These are phyloP conservation scores for Tuber umbilicatum DNA, from an alignment of 495 filamentous ascomycete genomes.

Conservation along the genomic window DNA sequence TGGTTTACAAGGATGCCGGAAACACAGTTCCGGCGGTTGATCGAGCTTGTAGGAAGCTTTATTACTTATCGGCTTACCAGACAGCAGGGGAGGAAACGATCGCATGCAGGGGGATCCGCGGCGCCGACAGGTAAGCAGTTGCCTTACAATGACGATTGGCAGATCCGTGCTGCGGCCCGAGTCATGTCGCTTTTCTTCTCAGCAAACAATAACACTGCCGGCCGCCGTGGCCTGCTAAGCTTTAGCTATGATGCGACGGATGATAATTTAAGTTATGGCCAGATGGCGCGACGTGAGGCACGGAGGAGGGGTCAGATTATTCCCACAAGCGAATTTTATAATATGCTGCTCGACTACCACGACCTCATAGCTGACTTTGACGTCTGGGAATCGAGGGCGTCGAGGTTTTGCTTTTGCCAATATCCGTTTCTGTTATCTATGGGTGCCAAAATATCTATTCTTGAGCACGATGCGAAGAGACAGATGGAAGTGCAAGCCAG, in stretches of 20 bases:
- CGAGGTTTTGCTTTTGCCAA: slow-evolving; percentile 84
- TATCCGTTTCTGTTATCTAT: slow-evolving; percentile 93
- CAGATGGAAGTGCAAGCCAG: slow-evolving; percentile 89
- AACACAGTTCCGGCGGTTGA: slow-evolving; percentile 60
- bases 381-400: slow-evolving; percentile 68
- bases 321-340: slow-evolving; percentile 80
- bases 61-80: slow-evolving; percentile 73
- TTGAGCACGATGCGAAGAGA: slow-evolving; percentile 81
- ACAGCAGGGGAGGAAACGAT: slow-evolving; percentile 59
- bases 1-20: slow-evolving; percentile 75
- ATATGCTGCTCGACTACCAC: slow-evolving; percentile 73
- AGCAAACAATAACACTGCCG: slow-evolving; percentile 61
- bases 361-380: slow-evolving; percentile 86
- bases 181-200: slow-evolving; percentile 78
- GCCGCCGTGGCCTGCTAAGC: slow-evolving; percentile 41
- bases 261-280: slow-evolving; percentile 34
- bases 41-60: slow-evolving; percentile 72
- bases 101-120: slow-evolving; percentile 7
- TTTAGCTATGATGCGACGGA: not conserved
- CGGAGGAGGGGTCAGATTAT: slow-evolving; percentile 57
- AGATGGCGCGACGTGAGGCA: slow-evolving; percentile 45
- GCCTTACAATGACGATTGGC: slow-evolving; percentile 81
- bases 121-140: slow-evolving; percentile 48
- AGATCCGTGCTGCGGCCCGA: slow-evolving; percentile 72
- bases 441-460: slow-evolving; percentile 84